Conservation (phyloP, 2,329 filamentous ascomycete genomes). For the Pezicula rhizophila region DNA sequence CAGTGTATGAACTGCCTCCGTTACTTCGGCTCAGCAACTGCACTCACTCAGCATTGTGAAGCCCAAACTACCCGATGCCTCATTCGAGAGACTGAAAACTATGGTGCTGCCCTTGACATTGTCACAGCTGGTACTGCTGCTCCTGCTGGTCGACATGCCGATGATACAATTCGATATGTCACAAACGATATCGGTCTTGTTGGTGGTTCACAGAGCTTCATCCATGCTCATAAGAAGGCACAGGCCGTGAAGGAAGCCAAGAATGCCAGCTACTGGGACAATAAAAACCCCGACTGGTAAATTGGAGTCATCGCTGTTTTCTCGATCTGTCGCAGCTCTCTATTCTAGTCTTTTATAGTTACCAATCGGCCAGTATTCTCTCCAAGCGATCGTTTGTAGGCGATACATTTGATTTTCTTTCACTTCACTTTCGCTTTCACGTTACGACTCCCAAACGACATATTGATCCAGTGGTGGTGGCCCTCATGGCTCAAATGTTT, state of each 20-base stretch:
- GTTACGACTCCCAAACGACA: too few relatives aligned
- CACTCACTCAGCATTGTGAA: constrained; percentile 44
- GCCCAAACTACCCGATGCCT: constrained; percentile 35
- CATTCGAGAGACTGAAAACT: constrained; percentile 36
- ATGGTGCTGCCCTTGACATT: constrained; percentile 31
- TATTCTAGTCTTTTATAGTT: too few relatives aligned
- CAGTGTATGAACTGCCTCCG: constrained; percentile 40
- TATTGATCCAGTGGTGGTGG: too few relatives aligned
- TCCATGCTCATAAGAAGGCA: neutral
- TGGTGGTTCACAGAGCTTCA: neutral
- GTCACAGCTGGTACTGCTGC: constrained; percentile 31
- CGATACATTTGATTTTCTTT: too few relatives aligned
- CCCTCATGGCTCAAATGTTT: too few relatives aligned
- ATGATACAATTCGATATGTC: constrained; percentile 30
- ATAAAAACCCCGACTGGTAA: neutral
- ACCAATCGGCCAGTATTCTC: too few relatives aligned
- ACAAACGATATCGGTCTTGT: constrained; percentile 15
- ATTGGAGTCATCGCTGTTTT: neutral
- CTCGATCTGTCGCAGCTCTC: too few relatives aligned
- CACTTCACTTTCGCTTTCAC: too few relatives aligned
- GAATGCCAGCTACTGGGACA: neutral
- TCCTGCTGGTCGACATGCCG: constrained; percentile 23
- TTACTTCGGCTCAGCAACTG: constrained; percentile 34
- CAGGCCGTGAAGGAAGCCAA: neutral
- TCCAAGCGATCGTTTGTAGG: too few relatives aligned